Evolutionary conservation across 108 stramenopile species (phyloP), one percentile per base, ranked within the genome.

Genomic region (Discostella stelligeroides): DNA sequence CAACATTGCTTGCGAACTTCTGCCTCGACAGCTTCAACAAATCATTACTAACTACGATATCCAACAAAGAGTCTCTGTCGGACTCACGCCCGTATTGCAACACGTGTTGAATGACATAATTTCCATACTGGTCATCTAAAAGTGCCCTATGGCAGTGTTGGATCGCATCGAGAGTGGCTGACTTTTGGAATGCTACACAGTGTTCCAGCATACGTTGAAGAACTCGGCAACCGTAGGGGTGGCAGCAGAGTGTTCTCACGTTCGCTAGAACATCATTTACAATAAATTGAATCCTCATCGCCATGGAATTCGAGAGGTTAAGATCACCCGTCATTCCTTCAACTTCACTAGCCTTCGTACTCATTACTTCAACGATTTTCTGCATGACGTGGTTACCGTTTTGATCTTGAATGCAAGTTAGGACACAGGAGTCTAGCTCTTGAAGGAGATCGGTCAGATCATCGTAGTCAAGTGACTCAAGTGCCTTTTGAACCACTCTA

Each of bases 311-410:
- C 9, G 82, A 70, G 8, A 73, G 37, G 43, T 60, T 66, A 39
- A 24, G 60, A 56, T 63, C 57, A 15, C 68, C 62, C 11, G 62
- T 60, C 40, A 69, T 78, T 4, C 14, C 73, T 20, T 81, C 79
- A 20, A 86, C 79, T 41, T 80, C 85, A 59, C 85, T 92, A 1
- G 89, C 81, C 38, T 72, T 81, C 10, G 65, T 43, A 55, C 87
- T 85, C 73, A 92, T 85, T 2, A 94, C 90, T 78, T 98, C 95
- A 50, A 98, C 88, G 68, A 92, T 92, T 70, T 98, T 98, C 72
- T 98, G 98, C 64, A 97, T 96, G 14, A 98, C 98, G 72, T 98
- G 98, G 79, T 98, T 98, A 10, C 97, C 98, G 67, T 98, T 97
- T 65, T 96, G 96, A 68, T 98, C 98, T 51, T 97, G 96, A 27